These are phyloP conservation scores for Trametes maxima DNA, from an alignment of 768 basidiomycete genomes.

Conservation along the genomic window DNA sequence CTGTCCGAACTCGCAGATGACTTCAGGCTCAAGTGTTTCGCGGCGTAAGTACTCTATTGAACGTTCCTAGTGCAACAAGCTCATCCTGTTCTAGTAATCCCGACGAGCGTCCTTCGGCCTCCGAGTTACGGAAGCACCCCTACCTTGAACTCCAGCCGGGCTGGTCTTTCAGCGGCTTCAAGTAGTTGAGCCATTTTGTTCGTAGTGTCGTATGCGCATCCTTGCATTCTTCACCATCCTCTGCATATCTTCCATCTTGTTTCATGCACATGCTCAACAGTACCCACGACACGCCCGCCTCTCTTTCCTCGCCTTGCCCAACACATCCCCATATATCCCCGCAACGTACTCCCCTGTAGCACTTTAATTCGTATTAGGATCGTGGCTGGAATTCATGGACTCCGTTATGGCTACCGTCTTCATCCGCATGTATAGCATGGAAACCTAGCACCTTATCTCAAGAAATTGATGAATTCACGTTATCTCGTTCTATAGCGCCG, in stretches of 20 bases:
- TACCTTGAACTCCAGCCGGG: slow-evolving; percentile 73
- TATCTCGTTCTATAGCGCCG: not conserved
- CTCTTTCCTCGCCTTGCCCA: slow-evolving; percentile 1
- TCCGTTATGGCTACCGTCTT: slow-evolving; percentile 9
- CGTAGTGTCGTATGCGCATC: not conserved
- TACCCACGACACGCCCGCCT: slow-evolving; percentile 24
- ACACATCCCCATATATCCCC: slow-evolving; percentile 25
- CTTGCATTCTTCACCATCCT: slow-evolving; percentile 9
- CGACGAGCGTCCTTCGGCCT: slow-evolving; percentile 76
- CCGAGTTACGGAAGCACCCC: slow-evolving; percentile 76
- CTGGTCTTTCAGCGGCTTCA: slow-evolving; percentile 71
- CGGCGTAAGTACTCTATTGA: slow-evolving; percentile 59
- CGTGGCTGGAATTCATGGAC: slow-evolving; percentile 21
- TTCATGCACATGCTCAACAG: slow-evolving; percentile 27
- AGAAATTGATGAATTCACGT: slow-evolving; percentile 1
- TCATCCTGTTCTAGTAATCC: slow-evolving; percentile 59
- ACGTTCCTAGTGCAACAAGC: not conserved
- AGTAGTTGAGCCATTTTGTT: slow-evolving; percentile 23
- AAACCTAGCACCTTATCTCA: slow-evolving; percentile 10
- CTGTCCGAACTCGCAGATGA: slow-evolving; percentile 79
- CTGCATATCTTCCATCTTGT: slow-evolving; percentile 2
- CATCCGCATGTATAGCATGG: slow-evolving; percentile 14
- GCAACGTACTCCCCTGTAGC: slow-evolving; percentile 28
- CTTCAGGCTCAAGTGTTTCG: slow-evolving; percentile 88
- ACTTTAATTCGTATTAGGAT: slow-evolving; percentile 26